Conservation (phyloP, 179 eudicot species). For the Amaranthus tricolor region DNA sequence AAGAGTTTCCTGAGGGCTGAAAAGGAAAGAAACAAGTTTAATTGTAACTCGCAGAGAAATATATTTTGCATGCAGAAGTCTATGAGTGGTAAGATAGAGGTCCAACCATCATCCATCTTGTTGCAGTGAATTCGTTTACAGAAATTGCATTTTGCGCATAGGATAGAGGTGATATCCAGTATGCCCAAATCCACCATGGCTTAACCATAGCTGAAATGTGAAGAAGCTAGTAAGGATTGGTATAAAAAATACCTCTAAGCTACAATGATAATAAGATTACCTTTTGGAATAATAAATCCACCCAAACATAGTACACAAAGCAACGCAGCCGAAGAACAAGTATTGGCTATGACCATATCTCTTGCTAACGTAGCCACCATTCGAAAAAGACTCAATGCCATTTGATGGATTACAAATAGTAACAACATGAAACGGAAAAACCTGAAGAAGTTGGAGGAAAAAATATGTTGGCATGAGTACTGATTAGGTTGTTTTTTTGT, state of each 20-base stretch:
- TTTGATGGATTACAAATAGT: conserved; percentile 77
- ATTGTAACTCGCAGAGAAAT: background rate
- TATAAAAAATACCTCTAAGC: background rate
- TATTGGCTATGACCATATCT: conserved; percentile 79
- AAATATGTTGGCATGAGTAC: background rate
- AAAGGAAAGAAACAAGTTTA: conserved; percentile 9
- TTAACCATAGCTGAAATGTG: conserved; percentile 60
- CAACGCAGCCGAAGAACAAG: conserved; percentile 60
- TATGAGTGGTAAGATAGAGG: background rate
- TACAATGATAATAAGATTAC: conserved; percentile 25
- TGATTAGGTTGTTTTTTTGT: background rate
- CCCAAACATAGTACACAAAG: conserved; percentile 66
- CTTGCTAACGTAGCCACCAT: conserved; percentile 72
- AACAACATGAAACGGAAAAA: conserved; percentile 72
- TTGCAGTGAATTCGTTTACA: conserved; percentile 74
- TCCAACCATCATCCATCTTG: conserved; percentile 77
- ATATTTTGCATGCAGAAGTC: background rate
- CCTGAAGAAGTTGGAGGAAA: conserved; percentile 34
- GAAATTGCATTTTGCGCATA: conserved; percentile 77
- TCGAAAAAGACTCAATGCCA: conserved; percentile 90
- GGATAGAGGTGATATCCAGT: conserved; percentile 87
- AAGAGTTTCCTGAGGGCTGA: conserved; percentile 53
- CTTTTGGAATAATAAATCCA: conserved; percentile 79
- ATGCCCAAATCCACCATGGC: conserved; percentile 98
- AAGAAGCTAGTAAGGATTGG: conserved; percentile 4